Evolutionary conservation across 176 grass and related monocot species (phyloP), one percentile per base, ranked within the genome.

Genomic region (Aegilops longissima): DNA sequence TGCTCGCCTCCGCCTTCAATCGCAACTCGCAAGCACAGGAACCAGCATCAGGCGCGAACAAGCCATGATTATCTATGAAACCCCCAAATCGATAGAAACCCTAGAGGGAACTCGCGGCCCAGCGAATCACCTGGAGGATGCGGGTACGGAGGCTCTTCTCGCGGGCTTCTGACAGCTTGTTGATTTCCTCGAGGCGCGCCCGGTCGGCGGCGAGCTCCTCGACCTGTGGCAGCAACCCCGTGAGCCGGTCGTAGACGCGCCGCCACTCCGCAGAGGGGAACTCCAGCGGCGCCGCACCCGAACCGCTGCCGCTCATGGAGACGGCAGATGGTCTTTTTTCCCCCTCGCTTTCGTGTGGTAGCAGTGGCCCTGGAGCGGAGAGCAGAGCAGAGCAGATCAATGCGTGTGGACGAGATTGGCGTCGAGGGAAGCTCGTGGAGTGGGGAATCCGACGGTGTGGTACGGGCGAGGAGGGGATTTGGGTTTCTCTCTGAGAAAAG

Each of bases 221-320:
- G 23, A 81, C 80, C 78, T 72, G 68, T 31, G 52, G 87, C 52
- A 95, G 73, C 73, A 91, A 9, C 82, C 40, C 36, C 6, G 51
- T 69, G 17, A 92, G 34, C 14, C 78, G 29, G 24, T 63, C 29
- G 61, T 85, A 92, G 13, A 70, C 58, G 3, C 73, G 59, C 13
- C 66, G 47, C 90, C 87, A 90, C 52, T 87, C 52, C 62, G 8
- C 25, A 0, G 12, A 18, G 16, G 73, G 6, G n/a, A 39, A 47
- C 24, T 38, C 36, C 38, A 36, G 16, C 21, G 68, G 27, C 33
- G 33, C 42, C 20, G 29, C 44, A 14, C 16, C 20, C 24, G 82
- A 2, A 51, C 47, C 47, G 47, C 13, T 13, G 47, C 1, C 13
- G 47, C 13, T 67, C 90, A 89, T 92, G 31, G 11, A 62, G 59